These are phyloP conservation scores for Tetradesmus obliquus DNA, from an alignment of 139 green algal species.

Conservation along the genomic window DNA sequence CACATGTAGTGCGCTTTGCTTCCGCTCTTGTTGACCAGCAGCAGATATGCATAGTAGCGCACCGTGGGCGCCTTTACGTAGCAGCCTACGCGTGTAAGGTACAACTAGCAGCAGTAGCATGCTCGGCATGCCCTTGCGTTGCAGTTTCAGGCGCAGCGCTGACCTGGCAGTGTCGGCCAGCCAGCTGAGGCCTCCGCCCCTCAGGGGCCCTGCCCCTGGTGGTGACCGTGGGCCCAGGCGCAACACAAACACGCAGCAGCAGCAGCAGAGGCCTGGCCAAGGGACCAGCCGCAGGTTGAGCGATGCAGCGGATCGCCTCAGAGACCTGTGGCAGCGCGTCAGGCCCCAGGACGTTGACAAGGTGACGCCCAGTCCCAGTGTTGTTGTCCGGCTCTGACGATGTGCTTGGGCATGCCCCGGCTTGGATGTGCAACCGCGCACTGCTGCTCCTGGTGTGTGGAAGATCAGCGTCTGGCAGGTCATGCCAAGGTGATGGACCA, in stretches of 20 bases:
- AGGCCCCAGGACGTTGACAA: neutral
- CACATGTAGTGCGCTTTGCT: neutral
- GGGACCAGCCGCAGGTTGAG: neutral
- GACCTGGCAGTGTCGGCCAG: neutral
- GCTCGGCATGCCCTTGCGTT: neutral
- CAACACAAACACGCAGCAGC: neutral
- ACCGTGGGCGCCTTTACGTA: neutral
- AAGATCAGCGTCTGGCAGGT: no score
- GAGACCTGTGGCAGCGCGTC: neutral
- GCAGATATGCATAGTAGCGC: neutral
- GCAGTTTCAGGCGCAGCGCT: neutral
- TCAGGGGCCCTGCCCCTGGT: neutral
- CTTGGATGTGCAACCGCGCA: neutral
- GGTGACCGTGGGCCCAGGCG: neutral
- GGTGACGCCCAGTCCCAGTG: neutral
- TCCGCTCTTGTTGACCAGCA: no score
- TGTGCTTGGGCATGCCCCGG: neutral
- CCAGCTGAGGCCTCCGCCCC: neutral
- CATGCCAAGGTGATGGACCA: no score
- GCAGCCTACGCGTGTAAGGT: neutral
- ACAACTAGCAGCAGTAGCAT: neutral
- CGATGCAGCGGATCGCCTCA: neutral
- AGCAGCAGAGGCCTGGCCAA: neutral
- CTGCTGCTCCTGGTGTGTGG: no score
- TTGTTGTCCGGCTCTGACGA: neutral